Base-by-base conservation (phyloP, 257 asterid species). In the Mentha longifolia region DNA sequence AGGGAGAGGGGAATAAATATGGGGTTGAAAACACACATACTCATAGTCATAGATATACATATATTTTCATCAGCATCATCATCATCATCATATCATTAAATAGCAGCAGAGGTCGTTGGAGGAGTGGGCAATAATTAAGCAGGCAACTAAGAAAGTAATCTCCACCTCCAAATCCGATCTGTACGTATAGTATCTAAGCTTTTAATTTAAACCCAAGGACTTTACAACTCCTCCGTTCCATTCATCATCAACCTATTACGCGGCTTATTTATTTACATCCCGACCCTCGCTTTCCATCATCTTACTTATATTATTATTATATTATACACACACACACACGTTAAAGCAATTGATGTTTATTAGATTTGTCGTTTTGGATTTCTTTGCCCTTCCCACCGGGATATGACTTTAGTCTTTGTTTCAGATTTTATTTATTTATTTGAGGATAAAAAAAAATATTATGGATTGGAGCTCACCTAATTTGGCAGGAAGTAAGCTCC, bases 61-160 rank as follows among this genome's bases (percentile, higher is more conserved):
- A 11, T 15, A 15, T 47, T 5, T 22, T 20, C 59, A 54, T 20
- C 59, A 54, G 9, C 59, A 51, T 8, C 57, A 50, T 20, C 59
- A 54, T 19, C 59, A 51, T 8, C 57, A 50, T 51, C 30, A 7
- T 52, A 33, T 33, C 76, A 79, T 54, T 84, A 79, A 84, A 79
- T 84, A 82, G 61, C 75, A 70, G 66, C 80, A 50, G 70, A 67
- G 73, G 81, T 77, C 74, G 83, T 84, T 84, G 86, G 81, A 73
- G 55, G 13, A 51, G 50, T 54, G 16, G 65, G 55, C 16, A 75
- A 75, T 75, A 74, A 71, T 71, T 70, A 70, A 63, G 47, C 61
- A 61, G 71, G 61, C 75, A 12, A 54, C 67, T 28, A 30, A 41
- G 42, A 49, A 22, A 31, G 20, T 51, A 39, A 41, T 49, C 31